phyloP scores from a whole-genome alignment of 2,329 filamentous ascomycete species.

The Chalaropsis thielavioides region DNA sequence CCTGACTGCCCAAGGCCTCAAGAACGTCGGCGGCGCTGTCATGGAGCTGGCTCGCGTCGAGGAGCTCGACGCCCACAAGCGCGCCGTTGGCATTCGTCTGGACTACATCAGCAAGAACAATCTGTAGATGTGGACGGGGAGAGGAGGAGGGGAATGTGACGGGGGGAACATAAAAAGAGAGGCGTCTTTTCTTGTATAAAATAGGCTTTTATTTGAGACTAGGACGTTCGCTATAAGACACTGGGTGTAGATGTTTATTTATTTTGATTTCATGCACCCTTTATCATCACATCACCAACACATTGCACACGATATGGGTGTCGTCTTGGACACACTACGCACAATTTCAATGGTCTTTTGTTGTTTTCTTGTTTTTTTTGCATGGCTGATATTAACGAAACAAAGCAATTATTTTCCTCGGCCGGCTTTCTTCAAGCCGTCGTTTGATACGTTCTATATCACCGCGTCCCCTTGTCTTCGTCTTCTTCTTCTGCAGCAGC shows the following conservation, averaged over 20 bases:
- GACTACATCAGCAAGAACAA: slow-evolving; percentile 30
- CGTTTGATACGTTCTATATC: no score
- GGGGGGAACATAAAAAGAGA: background rate
- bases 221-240: background rate
- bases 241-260: background rate
- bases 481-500: background rate
- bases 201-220: background rate
- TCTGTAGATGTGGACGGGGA: background rate
- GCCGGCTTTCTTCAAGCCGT: no score
- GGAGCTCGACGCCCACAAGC: slow-evolving; percentile 81
- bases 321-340: no score
- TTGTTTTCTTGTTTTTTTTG: no score
- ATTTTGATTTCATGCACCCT: background rate
- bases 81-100: slow-evolving; percentile 76
- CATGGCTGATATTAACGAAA: no score
- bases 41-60: slow-evolving; percentile 94
- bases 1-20: slow-evolving; percentile 69
- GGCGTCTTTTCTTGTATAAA: background rate
- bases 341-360: no score
- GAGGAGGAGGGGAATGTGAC: no score
- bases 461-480: background rate
- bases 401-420: no score
- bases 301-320: no score
- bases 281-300: background rate
- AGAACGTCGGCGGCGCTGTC: slow-evolving; percentile 74